phyloP scores from a whole-genome alignment of 2,329 filamentous ascomycete species.

The Aureobasidium sp. region DNA sequence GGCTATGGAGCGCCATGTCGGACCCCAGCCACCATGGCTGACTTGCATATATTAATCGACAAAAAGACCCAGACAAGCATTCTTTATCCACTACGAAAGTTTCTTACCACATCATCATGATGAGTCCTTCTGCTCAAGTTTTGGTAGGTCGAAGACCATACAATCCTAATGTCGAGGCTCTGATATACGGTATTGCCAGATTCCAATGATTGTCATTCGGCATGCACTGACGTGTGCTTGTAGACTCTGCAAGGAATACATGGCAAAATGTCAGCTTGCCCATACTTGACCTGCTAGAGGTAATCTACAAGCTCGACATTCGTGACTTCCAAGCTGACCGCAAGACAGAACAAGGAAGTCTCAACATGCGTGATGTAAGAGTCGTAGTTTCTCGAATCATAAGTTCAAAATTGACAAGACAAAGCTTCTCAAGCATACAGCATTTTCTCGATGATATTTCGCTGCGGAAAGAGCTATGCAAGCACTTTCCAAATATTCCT shows the following conservation, averaged over 20 bases:
- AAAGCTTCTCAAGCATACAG: background rate
- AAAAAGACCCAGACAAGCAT: background rate
- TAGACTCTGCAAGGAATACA: background rate
- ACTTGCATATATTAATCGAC: slow-evolving; percentile 1
- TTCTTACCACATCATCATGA: background rate
- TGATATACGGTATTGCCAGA: background rate
- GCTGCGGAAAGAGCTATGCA: background rate
- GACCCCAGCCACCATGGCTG: slow-evolving; percentile 8
- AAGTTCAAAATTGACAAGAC: background rate
- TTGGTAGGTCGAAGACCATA: background rate
- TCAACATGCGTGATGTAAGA: background rate
- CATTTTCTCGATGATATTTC: background rate
- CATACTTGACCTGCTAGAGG: slow-evolving; percentile 1
- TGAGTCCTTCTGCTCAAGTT: background rate
- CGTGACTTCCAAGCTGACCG: background rate
- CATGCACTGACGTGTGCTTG: background rate
- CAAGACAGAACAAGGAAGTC: background rate
- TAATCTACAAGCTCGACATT: background rate
- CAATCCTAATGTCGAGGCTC: background rate
- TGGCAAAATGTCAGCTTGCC: background rate
- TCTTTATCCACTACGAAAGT: background rate
- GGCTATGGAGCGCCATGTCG: background rate
- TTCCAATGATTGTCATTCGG: too few relatives aligned
- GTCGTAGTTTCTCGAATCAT: background rate
- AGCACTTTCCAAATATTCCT: background rate